Percentiles rank a stretch among this genome's conserved stretches.
phyloP scores from a whole-genome alignment of 257 asterid genomes.

The Oldenlandia corymbosa region DNA sequence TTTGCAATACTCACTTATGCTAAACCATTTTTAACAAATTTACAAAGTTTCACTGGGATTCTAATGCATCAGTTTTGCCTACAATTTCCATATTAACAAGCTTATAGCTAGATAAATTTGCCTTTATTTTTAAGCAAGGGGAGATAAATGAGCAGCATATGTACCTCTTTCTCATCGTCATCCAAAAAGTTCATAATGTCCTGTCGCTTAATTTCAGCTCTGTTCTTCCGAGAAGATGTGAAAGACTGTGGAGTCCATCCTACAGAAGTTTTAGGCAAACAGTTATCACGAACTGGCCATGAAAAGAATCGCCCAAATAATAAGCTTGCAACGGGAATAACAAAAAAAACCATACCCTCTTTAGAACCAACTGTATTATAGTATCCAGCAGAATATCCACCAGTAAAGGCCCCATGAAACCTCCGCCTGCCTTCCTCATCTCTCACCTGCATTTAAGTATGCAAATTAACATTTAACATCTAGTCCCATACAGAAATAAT shows the following conservation, averaged over 20 bases:
- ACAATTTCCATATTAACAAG: neutral
- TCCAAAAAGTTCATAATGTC: conserved; percentile 63
- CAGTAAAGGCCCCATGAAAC: conserved; percentile 97
- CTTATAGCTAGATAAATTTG: neutral
- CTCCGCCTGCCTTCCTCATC: conserved; percentile 97
- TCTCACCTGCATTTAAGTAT: conserved; percentile 47
- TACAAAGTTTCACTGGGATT: neutral
- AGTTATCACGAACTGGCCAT: neutral
- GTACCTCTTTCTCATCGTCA: conserved; percentile 90
- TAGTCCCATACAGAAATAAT: no score
- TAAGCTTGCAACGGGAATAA: conserved; percentile 1
- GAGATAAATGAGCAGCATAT: conserved; percentile 20
- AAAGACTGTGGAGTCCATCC: conserved; percentile 94
- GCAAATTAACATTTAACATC: neutral
- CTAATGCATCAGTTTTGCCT: neutral
- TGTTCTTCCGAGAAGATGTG: conserved; percentile 79
- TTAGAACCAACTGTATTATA: conserved; percentile 86
- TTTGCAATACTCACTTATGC: no score
- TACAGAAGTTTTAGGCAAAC: conserved; percentile 21
- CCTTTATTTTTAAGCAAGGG: neutral
- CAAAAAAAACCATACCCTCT: conserved; percentile 51
- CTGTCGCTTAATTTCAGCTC: conserved; percentile 72
- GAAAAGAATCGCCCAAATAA: neutral
- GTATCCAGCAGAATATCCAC: conserved; percentile 92
- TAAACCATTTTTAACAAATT: neutral